Evolutionary conservation across 768 basidiomycete genomes (phyloP), one percentile per base, ranked within the genome.

Genomic region (Kwoniella shandongensis): DNA sequence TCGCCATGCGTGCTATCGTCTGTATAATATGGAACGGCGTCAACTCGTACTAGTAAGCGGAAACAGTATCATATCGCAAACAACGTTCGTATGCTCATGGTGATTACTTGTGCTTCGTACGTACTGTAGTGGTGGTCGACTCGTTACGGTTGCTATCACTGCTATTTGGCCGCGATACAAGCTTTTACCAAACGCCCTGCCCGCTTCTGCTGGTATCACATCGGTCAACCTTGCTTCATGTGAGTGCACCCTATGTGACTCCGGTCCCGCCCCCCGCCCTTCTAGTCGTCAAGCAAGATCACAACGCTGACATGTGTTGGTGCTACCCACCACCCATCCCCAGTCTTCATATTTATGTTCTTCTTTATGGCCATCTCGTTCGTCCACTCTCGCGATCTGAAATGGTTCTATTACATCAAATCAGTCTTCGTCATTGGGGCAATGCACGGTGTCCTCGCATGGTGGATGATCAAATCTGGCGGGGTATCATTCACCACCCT

Each of bases 331-430:
- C 22, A 6, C 32, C 42, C 84, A n/a, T n/a, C 88, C 75, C 86
- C 47, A 61, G 56, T 88, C 80, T 85, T 84, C 67, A 90, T 91
- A 82, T 87, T 91, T 81, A 79, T 91, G 58, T 89, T 89, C 79
- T 85, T 86, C 85, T 88, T 70, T 87, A 85, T 26, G 82, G 88
- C 41, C 86, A 89, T 78, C 80, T 85, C 68, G 84, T 68, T 52
- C 46, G 59, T 51, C 23, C 63, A 63, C 47, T 63, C 61, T 12
- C 44, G 61, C 2, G 61, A 63, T 53, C 61, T 63, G 7, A 53
- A 58, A 17, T 58, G 42, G 39, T 81, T 91, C 56, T 90, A 90
- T 80, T 86, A 86, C 3, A 63, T 86, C 64, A 90, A 90, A 74
- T 84, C 86, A 2, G 79, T 87, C 60, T 79, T 89, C 55, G 54